Base-by-base conservation (phyloP, 2,329 filamentous ascomycete species). In the Mycogone perniciosa region DNA sequence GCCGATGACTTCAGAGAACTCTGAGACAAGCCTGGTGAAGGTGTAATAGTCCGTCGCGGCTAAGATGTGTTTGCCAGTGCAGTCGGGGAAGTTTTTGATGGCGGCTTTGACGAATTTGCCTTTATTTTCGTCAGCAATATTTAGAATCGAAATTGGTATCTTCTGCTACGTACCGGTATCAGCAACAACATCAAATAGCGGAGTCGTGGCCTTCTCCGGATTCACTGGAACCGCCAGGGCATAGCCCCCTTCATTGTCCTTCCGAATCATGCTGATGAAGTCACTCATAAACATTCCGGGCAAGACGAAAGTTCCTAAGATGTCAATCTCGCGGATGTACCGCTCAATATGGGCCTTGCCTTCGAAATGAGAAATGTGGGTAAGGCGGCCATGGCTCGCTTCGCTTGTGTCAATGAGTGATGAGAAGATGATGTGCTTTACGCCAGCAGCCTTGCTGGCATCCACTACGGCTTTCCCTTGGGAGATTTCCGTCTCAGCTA, bases 241-340 rank as follows among this genome's bases (percentile, higher is more conserved):
- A 46, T 61, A 68, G 52, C 62, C 51, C n/a, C 62, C 61, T 40
- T 66, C 64, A 0, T 61, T 61, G 2, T 57, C 55, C 55, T 65
- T 65, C 2, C 57, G 53, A 6, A 68, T 61, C 31, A 61, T 59
- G 2, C 47, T 49, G 1, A 62, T 53, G 10, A 69, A 49, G 53
- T 81, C 81, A 52, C 75, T 71, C 74, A 82, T 81, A 58, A 80
- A 84, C 31, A 67, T 68, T 0, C 71, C 80, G 0, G 76, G 73
- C 2, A 73, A 64, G 51, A 77, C 73, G 60, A 81, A 82, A 0
- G 78, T 73, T 8, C 68, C 71, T 1, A 73, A 71, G 2, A 84
- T 63, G 0, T 71, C 71, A 2, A 75, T 64, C 0, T 58, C 50
- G 8, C 76, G 74, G 50, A 84, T 80, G 55, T 84, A 81, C n/a